These are phyloP conservation scores for Beauveria bassiana DNA, from an alignment of 2,329 filamentous ascomycete genomes.

Conservation along the genomic window DNA sequence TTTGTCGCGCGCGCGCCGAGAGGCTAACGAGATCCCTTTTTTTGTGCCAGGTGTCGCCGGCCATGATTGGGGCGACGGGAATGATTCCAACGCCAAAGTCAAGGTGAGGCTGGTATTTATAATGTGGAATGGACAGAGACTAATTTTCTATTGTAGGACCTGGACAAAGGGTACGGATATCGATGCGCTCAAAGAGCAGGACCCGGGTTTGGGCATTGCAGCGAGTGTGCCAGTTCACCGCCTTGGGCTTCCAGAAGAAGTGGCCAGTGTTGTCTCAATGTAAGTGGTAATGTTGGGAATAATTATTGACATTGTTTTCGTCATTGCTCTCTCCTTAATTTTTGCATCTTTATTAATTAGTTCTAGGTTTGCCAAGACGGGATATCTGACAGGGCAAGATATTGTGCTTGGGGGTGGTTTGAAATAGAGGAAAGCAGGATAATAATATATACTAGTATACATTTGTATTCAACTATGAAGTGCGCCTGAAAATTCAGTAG, in stretches of 20 bases:
- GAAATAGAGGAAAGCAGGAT: conserved; percentile 11
- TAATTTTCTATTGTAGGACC: conserved; percentile 16
- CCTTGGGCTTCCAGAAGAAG: conserved; percentile 27
- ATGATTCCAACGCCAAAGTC: conserved; percentile 48
- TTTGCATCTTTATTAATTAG: background rate
- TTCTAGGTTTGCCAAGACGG: conserved; percentile 22
- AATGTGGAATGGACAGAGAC: background rate
- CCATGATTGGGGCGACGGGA: conserved; percentile 58
- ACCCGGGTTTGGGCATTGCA: conserved; percentile 28
- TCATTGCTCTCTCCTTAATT: background rate
- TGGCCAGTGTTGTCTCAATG: conserved; percentile 27
- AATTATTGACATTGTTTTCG: background rate
- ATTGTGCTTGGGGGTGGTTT: conserved; percentile 20
- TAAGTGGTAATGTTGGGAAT: conserved; percentile 15
- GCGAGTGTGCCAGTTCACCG: conserved; percentile 26
- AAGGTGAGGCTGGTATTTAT: background rate
- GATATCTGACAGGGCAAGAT: conserved; percentile 23
- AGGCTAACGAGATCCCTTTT: background rate
- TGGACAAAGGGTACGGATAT: conserved; percentile 24
- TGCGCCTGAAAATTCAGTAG: too few species aligned
- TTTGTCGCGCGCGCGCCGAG: background rate
- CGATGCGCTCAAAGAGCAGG: conserved; percentile 21
- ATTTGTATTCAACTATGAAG: too few species aligned
- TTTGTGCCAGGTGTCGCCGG: conserved; percentile 47
- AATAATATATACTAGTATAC: background rate